phyloP scores from a whole-genome alignment of 2,329 filamentous ascomycete species.

The Aureobasidium vineae region DNA sequence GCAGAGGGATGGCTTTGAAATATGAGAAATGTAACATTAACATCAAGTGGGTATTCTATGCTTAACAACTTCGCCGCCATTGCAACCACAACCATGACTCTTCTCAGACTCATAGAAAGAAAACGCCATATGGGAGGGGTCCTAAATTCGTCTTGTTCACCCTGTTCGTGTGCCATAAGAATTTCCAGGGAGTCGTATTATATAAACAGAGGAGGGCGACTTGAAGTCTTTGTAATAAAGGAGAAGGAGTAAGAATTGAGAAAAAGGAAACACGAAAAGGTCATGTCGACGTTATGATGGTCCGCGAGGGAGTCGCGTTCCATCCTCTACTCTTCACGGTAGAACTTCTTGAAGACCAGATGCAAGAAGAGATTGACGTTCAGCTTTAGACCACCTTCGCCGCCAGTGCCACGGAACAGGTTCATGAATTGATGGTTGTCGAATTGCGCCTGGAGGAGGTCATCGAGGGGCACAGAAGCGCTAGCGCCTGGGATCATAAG shows the following conservation, averaged over 20 bases:
- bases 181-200: constrained; percentile 7
- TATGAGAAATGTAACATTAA: constrained; percentile 18
- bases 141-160: constrained; percentile 8
- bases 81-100: not conserved
- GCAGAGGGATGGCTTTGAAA: not conserved
- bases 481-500: constrained; percentile 96
- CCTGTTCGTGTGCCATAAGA: constrained; percentile 1
- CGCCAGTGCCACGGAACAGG: constrained; percentile 67
- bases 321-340: constrained; percentile 50
- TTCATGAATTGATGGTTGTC: constrained; percentile 96
- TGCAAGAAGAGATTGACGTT: constrained; percentile 98
- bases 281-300: constrained; percentile 20
- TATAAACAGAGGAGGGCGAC: constrained; percentile 22
- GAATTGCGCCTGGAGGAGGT: constrained; percentile 93
- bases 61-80: constrained; percentile 4
- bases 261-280: constrained; percentile 20
- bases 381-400: constrained; percentile 60
- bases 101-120: constrained; percentile 4
- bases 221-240: constrained; percentile 1
- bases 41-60: constrained; percentile 26
- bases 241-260: not conserved
- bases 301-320: not conserved
- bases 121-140: constrained; percentile 20
- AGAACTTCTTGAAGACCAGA: constrained; percentile 98
- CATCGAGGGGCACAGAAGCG: constrained; percentile 84